Conservation (phyloP, 192 early-diverging fungal species). For the Globomyces pollinis-pini region DNA sequence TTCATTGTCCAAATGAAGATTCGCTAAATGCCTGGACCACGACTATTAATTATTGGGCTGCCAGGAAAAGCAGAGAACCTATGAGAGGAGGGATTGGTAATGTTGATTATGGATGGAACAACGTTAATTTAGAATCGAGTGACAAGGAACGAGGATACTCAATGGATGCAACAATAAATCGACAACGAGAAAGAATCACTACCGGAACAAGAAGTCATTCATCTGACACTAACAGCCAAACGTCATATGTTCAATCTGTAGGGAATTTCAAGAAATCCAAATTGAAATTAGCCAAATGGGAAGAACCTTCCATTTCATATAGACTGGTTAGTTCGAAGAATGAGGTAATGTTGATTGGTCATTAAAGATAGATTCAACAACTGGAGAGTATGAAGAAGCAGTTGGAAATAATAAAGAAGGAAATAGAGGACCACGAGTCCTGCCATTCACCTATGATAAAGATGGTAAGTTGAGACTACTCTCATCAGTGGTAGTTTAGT, state of each 20-base stretch:
- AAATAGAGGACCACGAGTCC: conserved; percentile 35
- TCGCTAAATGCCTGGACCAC: conserved; percentile 76
- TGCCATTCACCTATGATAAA: conserved; percentile 26
- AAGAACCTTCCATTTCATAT: conserved; percentile 16
- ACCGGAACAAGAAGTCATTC: neutral
- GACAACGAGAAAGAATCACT: neutral
- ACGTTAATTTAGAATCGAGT: neutral
- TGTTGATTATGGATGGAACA: conserved; percentile 86
- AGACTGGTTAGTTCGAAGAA: conserved; percentile 22
- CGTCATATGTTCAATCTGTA: too few relatives aligned
- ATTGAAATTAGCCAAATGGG: conserved; percentile 32
- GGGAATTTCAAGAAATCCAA: too few relatives aligned
- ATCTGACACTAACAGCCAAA: neutral
- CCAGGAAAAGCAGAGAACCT: conserved; percentile 82
- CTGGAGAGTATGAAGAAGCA: conserved; percentile 28
- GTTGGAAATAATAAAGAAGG: conserved; percentile 14
- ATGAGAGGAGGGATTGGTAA: conserved; percentile 80
- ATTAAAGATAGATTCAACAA: conserved; percentile 20
- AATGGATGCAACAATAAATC: conserved; percentile 4
- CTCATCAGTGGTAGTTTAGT: neutral
- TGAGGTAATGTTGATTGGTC: conserved; percentile 24
- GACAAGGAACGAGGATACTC: neutral
- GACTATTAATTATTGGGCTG: conserved; percentile 93
- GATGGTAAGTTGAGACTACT: conserved; percentile 21
- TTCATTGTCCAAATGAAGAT: conserved; percentile 66